Conservation (phyloP, 2,329 filamentous ascomycete genomes). For the Daldinia sp. region DNA sequence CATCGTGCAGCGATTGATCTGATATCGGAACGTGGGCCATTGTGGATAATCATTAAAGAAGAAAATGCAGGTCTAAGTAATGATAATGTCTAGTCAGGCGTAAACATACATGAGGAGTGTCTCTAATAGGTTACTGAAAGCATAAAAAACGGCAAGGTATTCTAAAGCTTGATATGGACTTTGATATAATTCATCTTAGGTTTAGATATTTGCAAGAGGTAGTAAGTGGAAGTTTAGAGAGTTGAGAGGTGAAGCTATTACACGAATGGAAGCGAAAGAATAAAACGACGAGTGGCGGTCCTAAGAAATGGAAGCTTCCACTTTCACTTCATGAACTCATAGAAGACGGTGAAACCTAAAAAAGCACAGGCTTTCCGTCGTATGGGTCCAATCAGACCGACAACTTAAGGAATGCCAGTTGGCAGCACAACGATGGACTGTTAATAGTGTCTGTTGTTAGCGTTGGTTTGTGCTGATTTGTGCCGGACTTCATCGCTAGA, state of each 20-base stretch:
- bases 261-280: not conserved
- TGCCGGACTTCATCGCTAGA: constrained; percentile 20
- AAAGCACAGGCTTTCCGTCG: not conserved
- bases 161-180: constrained; percentile 6
- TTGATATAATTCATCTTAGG: constrained; percentile 20
- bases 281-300: constrained; percentile 2
- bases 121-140: not conserved
- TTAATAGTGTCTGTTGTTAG: not conserved
- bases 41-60: not conserved
- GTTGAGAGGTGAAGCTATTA: constrained; percentile 6
- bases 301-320: constrained; percentile 22
- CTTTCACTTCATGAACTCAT: constrained; percentile 27
- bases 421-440: not conserved
- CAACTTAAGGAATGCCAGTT: constrained; percentile 26
- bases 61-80: constrained; percentile 11
- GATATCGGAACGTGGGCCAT: constrained; percentile 32
- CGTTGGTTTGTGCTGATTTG: constrained; percentile 9
- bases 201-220: not conserved
- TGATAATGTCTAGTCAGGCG: constrained; percentile 7
- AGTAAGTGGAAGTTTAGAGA: constrained; percentile 1
- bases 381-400: constrained; percentile 25
- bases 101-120: constrained; percentile 12
- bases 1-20: constrained; percentile 43
- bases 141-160: not conserved
- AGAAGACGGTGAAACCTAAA: constrained; percentile 37